Evolutionary conservation across 169 alveolate species (phyloP).

Genomic region (Fabrea salina): DNA sequence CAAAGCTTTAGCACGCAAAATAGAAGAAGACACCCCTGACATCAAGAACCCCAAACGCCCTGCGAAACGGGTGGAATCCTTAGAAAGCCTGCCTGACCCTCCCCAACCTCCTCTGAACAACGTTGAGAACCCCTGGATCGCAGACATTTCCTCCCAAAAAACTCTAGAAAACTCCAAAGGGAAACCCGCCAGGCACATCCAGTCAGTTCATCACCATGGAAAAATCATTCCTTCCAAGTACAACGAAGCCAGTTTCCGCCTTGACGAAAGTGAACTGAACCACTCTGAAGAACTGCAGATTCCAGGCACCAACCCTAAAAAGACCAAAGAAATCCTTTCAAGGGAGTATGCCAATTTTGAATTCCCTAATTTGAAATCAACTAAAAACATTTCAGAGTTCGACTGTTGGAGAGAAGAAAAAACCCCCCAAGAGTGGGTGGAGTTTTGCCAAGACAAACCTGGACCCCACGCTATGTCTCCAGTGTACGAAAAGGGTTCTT

Average conservation of each 20-base stretch:
- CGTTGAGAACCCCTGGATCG: background rate
- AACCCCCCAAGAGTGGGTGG: slow-evolving; percentile 59
- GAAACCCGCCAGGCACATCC: background rate
- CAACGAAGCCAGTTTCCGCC: slow-evolving; percentile 18
- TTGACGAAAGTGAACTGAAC: slow-evolving; percentile 9
- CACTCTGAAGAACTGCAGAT: background rate
- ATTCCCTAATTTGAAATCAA: slow-evolving; percentile 27
- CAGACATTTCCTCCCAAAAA: background rate
- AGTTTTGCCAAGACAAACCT: slow-evolving; percentile 49
- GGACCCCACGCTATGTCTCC: slow-evolving; percentile 74
- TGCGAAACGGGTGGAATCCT: background rate
- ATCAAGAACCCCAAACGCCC: background rate
- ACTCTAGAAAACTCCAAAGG: slow-evolving; percentile 12
- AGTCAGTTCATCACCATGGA: background rate
- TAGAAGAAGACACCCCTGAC: background rate
- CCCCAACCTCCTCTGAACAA: background rate
- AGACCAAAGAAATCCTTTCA: background rate
- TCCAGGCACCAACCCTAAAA: background rate
- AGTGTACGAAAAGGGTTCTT: slow-evolving; percentile 50
- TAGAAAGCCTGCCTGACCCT: background rate
- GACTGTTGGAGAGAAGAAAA: slow-evolving; percentile 72
- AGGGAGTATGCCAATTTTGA: slow-evolving; percentile 20
- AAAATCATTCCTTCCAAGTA: background rate
- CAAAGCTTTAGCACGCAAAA: background rate
- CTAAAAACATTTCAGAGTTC: slow-evolving; percentile 58